These are phyloP conservation scores for Pseudogymnoascus sp. DNA, from an alignment of 2,329 filamentous ascomycete species.

Conservation along the genomic window DNA sequence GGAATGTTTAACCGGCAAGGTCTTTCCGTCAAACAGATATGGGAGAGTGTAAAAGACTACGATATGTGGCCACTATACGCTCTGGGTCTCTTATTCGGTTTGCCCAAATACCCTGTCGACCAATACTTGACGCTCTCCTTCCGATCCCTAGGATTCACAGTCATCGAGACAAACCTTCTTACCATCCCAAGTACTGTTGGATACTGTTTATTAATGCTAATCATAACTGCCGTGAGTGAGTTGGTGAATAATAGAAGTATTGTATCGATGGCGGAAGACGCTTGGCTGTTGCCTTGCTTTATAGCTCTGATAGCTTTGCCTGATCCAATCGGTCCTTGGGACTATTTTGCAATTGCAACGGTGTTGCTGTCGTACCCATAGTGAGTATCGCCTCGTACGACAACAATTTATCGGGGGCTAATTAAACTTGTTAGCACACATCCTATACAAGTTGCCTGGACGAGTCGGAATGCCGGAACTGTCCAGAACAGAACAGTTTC, in stretches of 20 bases:
- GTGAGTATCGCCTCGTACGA: background rate
- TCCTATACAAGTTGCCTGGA: slow-evolving; percentile 36
- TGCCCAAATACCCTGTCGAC: slow-evolving; percentile 17
- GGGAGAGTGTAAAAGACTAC: slow-evolving; percentile 41
- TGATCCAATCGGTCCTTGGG: slow-evolving; percentile 14
- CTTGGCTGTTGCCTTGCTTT: slow-evolving; percentile 31
- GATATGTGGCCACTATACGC: slow-evolving; percentile 45
- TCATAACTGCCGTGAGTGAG: slow-evolving; percentile 31
- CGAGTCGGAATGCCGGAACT: slow-evolving; percentile 49
- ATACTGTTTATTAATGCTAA: slow-evolving; percentile 32
- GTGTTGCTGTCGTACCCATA: slow-evolving; percentile 18
- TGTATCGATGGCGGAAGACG: background rate
- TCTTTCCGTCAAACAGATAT: slow-evolving; percentile 37
- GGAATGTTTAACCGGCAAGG: slow-evolving; percentile 43
- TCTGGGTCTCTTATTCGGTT: slow-evolving; percentile 26
- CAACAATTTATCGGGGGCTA: background rate
- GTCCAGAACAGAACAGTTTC: slow-evolving; percentile 51
- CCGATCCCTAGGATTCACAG: slow-evolving; percentile 20
- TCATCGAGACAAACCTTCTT: slow-evolving; percentile 39
- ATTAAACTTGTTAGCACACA: background rate
- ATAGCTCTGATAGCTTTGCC: slow-evolving; percentile 23
- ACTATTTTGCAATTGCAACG: slow-evolving; percentile 27
- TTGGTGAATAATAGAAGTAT: background rate
- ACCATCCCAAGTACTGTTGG: slow-evolving; percentile 36
- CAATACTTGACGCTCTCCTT: slow-evolving; percentile 21